Conservation (phyloP, 352 stramenopile genomes). For the Phytophthora sp. region DNA sequence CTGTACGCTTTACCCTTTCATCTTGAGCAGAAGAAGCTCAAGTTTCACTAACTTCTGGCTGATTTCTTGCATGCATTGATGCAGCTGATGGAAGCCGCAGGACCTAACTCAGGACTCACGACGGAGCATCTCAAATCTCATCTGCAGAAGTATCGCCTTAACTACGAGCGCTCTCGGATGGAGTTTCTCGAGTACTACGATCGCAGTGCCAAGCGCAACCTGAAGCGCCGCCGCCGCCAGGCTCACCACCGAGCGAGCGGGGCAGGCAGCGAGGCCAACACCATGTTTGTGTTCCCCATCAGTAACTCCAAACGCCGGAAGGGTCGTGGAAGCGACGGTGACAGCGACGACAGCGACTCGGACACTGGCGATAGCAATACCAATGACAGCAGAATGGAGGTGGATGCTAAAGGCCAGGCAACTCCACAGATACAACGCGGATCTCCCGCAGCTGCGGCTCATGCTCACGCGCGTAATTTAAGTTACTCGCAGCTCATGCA, state of each 20-base stretch:
- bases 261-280: slow-evolving; percentile 52
- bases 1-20: slow-evolving; percentile 40
- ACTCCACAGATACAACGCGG: slow-evolving; percentile 17
- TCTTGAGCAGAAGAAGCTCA: not conserved
- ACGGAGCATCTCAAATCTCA: slow-evolving; percentile 90
- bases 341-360: slow-evolving; percentile 50
- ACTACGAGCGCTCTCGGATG: slow-evolving; percentile 84
- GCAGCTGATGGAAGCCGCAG: slow-evolving; percentile 75
- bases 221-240: slow-evolving; percentile 56
- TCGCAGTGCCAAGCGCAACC: slow-evolving; percentile 69
- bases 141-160: slow-evolving; percentile 89
- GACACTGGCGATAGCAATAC: slow-evolving; percentile 33
- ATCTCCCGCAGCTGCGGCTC: slow-evolving; percentile 11
- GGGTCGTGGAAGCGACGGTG: slow-evolving; percentile 40
- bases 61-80: slow-evolving; percentile 20
- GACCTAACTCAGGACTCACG: slow-evolving; percentile 65
- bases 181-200: slow-evolving; percentile 90
- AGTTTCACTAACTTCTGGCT: slow-evolving; percentile 11
- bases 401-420: slow-evolving; percentile 20
- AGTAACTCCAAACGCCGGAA: slow-evolving; percentile 56
- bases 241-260: slow-evolving; percentile 36
- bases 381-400: slow-evolving; percentile 40
- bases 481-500: slow-evolving; percentile 47
- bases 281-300: slow-evolving; percentile 86
- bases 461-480: slow-evolving; percentile 15